Evolutionary conservation across 2,329 filamentous ascomycete species (phyloP).

Genomic region (Uncinocarpus reesii): DNA sequence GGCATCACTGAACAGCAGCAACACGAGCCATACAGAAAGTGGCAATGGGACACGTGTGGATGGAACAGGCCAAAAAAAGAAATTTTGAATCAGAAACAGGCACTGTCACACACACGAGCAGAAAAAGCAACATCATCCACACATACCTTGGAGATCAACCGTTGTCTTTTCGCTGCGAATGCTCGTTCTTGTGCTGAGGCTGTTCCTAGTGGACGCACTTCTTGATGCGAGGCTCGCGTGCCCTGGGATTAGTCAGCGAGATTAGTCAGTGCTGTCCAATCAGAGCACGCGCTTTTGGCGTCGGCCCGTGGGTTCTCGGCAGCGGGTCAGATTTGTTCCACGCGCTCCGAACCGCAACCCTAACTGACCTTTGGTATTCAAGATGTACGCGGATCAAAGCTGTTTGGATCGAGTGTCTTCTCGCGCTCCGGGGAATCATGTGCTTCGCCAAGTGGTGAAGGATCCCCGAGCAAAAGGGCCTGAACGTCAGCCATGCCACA

Average conservation of each 20-base stretch:
- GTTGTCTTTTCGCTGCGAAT: too few species aligned
- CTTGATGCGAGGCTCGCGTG: too few species aligned
- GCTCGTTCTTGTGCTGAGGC: too few species aligned
- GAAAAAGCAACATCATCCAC: slow-evolving; percentile 4
- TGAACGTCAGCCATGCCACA: not conserved
- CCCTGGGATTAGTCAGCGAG: too few species aligned
- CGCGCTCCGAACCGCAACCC: slow-evolving; percentile 3
- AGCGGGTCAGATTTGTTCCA: not conserved
- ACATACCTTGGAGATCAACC: slow-evolving; percentile 5
- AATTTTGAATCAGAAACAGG: not conserved
- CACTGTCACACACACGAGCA: not conserved
- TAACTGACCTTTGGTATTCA: not conserved
- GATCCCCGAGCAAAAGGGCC: not conserved
- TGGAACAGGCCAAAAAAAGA: not conserved
- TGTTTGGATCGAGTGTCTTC: too few species aligned
- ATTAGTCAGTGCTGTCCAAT: too few species aligned
- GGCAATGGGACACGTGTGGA: slow-evolving; percentile 9
- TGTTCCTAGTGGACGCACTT: too few species aligned
- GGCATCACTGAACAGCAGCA: not conserved
- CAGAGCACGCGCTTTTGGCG: not conserved
- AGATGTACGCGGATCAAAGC: not conserved
- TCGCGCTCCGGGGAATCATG: not conserved
- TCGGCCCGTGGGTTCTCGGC: not conserved
- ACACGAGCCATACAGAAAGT: slow-evolving; percentile 8
- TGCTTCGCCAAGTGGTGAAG: not conserved